These are phyloP conservation scores for Magnusiomyces tetraspermus DNA, from an alignment of 1,139 yeast species.

Conservation along the genomic window DNA sequence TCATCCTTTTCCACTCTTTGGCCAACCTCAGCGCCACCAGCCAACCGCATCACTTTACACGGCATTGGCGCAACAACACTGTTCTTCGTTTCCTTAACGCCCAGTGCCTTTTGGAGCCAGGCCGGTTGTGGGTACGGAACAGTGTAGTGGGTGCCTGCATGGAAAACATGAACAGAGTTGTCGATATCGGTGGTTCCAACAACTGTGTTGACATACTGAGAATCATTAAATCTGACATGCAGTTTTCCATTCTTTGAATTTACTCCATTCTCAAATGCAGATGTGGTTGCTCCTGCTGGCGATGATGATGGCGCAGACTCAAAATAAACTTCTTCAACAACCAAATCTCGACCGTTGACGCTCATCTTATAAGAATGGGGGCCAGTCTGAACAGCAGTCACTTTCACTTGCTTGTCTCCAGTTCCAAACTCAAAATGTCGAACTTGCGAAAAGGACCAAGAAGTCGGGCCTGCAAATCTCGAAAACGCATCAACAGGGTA, in stretches of 20 bases:
- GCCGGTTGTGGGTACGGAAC: conserved; percentile 25
- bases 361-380: conserved; percentile 12
- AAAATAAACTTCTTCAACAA: conserved; percentile 7
- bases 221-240: conserved; percentile 20
- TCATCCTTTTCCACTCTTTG: conserved; percentile 18
- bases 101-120: conserved; percentile 29
- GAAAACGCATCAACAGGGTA: conserved; percentile 9
- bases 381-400: conserved; percentile 12
- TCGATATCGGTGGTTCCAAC: conserved; percentile 18
- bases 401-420: conserved; percentile 8
- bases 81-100: conserved; percentile 25
- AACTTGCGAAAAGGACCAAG: conserved; percentile 13
- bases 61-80: conserved; percentile 33
- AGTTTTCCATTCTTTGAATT: conserved; percentile 15
- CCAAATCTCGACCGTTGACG: conserved; percentile 6
- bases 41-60: conserved; percentile 28
- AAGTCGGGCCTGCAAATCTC: conserved; percentile 10
- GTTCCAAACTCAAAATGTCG: conserved; percentile 12
- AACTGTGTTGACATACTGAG: conserved; percentile 26
- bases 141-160: conserved; percentile 27
- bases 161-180: conserved; percentile 26
- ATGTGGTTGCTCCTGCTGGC: neutral
- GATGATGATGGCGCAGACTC: conserved; percentile 1
- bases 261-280: conserved; percentile 5
- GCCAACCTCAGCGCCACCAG: conserved; percentile 14